A percentile compares a stretch with the other conserved stretches of the same genome.
These are phyloP conservation scores for Capsaspora owczarzaki DNA, from an alignment of 78 protist genomes.

Conservation along the genomic window DNA sequence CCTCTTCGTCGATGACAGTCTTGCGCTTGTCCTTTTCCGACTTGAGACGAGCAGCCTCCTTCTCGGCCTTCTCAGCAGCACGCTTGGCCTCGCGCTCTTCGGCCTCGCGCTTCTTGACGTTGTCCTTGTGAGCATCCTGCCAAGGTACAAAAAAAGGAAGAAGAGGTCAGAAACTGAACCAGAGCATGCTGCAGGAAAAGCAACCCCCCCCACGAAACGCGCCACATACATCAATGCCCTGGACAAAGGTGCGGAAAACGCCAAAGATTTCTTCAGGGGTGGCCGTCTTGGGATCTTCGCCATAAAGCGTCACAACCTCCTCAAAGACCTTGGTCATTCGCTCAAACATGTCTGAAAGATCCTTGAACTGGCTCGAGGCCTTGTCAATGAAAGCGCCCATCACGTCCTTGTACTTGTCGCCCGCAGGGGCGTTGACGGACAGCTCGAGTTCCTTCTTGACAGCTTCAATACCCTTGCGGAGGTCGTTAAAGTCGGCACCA, in stretches of 20 bases:
- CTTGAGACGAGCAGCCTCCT: neutral
- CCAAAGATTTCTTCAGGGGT: slow-evolving; percentile 25
- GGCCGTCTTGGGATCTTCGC: slow-evolving; percentile 11
- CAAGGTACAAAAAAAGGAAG: too few relatives aligned
- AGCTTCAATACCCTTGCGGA: neutral
- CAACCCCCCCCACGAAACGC: neutral
- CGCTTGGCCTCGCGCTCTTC: neutral
- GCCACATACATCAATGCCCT: neutral
- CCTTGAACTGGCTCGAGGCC: neutral
- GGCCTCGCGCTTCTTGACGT: neutral
- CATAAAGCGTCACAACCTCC: neutral
- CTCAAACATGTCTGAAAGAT: neutral
- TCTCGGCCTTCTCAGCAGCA: neutral
- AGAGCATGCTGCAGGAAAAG: too few relatives aligned
- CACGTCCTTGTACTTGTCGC: neutral
- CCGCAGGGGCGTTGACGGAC: too few relatives aligned
- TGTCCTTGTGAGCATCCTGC: neutral
- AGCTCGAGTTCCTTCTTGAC: neutral
- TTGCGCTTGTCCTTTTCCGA: neutral
- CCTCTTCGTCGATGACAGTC: neutral
- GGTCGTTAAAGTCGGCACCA: neutral
- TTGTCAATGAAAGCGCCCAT: neutral
- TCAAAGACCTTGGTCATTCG: neutral
- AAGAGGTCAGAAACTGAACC: too few relatives aligned
- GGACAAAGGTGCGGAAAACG: neutral